These are phyloP conservation scores for Biscogniauxia mediterranea DNA, from an alignment of 2,329 filamentous ascomycete genomes.

Conservation along the genomic window DNA sequence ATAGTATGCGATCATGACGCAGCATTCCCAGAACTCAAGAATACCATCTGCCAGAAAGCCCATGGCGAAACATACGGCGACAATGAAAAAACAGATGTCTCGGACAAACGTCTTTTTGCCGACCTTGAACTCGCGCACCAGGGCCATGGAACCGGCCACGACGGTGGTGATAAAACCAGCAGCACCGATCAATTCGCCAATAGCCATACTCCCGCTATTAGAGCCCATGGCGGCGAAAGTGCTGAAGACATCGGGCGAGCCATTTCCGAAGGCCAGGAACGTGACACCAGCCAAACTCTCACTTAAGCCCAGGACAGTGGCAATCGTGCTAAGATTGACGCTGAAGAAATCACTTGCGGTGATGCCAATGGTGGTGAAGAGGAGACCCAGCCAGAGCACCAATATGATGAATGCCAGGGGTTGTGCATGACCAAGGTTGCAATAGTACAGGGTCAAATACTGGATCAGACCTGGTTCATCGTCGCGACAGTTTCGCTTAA, in stretches of 20 bases:
- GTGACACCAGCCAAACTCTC: slow-evolving; percentile 96
- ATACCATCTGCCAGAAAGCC: slow-evolving; percentile 81
- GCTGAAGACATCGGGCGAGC: slow-evolving; percentile 96
- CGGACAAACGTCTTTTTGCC: slow-evolving; percentile 85
- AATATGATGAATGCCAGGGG: slow-evolving; percentile 78
- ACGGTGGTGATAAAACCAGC: slow-evolving; percentile 96
- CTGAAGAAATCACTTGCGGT: slow-evolving; percentile 98
- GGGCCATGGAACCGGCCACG: slow-evolving; percentile 93
- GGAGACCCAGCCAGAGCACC: slow-evolving; percentile 77
- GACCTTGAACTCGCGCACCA: slow-evolving; percentile 93
- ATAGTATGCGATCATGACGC: slow-evolving; percentile 88
- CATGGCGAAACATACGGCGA: slow-evolving; percentile 84
- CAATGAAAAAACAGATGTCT: slow-evolving; percentile 89
- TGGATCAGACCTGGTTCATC: slow-evolving; percentile 88
- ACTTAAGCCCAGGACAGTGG: slow-evolving; percentile 84
- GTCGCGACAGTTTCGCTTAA: slow-evolving; percentile 77
- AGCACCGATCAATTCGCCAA: slow-evolving; percentile 92
- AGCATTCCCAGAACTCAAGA: slow-evolving; percentile 85
- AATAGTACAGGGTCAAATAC: slow-evolving; percentile 92
- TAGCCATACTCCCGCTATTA: slow-evolving; percentile 92
- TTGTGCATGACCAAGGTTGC: slow-evolving; percentile 64
- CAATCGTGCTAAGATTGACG: slow-evolving; percentile 91
- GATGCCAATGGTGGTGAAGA: slow-evolving; percentile 97
- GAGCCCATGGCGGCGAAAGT: slow-evolving; percentile 98
- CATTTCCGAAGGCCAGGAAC: slow-evolving; percentile 94